phyloP scores from a whole-genome alignment of 305 asterid species.

The Solanum aculeatissimum region DNA sequence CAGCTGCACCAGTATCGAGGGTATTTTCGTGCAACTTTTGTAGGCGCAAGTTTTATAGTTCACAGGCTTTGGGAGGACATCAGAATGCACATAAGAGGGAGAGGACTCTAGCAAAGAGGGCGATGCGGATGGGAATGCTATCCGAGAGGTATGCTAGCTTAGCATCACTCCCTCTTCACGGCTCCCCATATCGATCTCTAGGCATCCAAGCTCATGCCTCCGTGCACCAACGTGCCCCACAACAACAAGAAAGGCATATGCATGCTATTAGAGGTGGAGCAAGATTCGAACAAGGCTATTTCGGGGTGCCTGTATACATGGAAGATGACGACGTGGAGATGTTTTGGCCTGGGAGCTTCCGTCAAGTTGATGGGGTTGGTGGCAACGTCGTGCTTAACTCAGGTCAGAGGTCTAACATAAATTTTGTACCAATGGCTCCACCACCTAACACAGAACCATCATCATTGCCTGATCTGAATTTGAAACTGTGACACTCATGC shows the following conservation, averaged over 20 bases:
- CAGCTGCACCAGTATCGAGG: conserved; percentile 28
- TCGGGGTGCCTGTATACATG: conserved; percentile 3
- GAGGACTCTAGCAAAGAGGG: conserved; percentile 23
- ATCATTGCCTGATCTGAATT: conserved; percentile 60
- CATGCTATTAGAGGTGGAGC: background rate
- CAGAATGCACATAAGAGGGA: conserved; percentile 93
- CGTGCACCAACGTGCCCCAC: background rate
- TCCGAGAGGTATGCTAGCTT: conserved; percentile 13
- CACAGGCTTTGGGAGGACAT: conserved; percentile 93
- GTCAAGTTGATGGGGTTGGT: conserved; percentile 41
- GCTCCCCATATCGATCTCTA: conserved; percentile 6
- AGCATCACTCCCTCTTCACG: conserved; percentile 14
- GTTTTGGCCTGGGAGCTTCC: conserved; percentile 80
- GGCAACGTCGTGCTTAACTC: conserved; percentile 9
- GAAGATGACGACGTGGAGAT: conserved; percentile 19
- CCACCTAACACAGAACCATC: conserved; percentile 36
- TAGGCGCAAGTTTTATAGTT: conserved; percentile 72
- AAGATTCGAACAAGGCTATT: conserved; percentile 5
- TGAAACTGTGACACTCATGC: conserved; percentile 34
- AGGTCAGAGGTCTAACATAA: conserved; percentile 27
- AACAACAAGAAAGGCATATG: conserved; percentile 1
- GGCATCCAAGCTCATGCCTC: conserved; percentile 13
- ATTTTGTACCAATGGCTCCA: conserved; percentile 26
- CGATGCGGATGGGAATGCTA: conserved; percentile 12
- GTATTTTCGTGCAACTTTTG: conserved; percentile 87